phyloP scores from a whole-genome alignment of 805 yeast genomes.

The Ogataea polymorpha region DNA sequence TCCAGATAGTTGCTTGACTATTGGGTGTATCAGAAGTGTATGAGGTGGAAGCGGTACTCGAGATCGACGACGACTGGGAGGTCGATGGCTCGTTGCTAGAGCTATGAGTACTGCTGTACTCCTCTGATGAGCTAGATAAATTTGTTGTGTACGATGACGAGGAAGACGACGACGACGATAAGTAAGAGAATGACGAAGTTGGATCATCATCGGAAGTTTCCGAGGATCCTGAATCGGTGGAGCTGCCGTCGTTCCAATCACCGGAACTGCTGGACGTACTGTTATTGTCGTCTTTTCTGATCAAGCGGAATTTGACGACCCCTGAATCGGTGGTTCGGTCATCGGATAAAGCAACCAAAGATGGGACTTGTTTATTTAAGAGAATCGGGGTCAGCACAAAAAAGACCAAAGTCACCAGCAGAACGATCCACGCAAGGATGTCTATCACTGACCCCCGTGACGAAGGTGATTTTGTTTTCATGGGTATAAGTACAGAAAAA shows the following conservation, averaged over 20 bases:
- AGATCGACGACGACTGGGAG: background rate
- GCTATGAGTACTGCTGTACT: background rate
- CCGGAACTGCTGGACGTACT: background rate
- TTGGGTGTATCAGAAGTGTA: slow-evolving; percentile 1
- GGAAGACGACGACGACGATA: background rate
- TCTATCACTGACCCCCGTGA: background rate
- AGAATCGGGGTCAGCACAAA: background rate
- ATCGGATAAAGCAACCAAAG: slow-evolving; percentile 1
- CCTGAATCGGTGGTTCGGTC: background rate
- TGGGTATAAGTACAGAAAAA: background rate
- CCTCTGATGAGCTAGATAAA: background rate
- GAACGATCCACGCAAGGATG: background rate
- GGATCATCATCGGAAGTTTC: background rate
- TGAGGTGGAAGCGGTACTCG: background rate
- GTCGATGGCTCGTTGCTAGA: background rate
- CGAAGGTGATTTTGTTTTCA: background rate
- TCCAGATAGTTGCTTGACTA: slow-evolving; percentile 5
- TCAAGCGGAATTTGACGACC: slow-evolving; percentile 3
- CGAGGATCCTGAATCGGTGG: background rate
- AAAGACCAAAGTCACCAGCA: background rate
- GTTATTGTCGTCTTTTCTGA: slow-evolving; percentile 4
- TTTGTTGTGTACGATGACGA: too few species aligned
- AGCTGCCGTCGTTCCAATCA: background rate
- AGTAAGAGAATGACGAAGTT: background rate
- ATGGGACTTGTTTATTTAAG: background rate